These are phyloP conservation scores for Moesziomyces globuligerus DNA, from an alignment of 1,284 basidiomycete genomes.

Conservation along the genomic window DNA sequence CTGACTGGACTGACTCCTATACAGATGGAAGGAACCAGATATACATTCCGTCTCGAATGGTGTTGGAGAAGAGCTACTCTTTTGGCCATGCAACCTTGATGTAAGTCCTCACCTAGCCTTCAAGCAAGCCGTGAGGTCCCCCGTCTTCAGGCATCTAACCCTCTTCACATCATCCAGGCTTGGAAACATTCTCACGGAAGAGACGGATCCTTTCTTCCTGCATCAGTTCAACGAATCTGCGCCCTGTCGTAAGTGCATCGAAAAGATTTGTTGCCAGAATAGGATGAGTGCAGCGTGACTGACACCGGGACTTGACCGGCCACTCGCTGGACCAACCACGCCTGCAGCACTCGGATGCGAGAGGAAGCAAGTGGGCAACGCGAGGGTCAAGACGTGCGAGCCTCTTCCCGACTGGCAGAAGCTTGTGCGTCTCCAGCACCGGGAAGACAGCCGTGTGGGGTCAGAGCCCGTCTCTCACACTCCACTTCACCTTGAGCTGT, in stretches of 20 bases:
- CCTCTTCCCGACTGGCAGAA: constrained; percentile 26
- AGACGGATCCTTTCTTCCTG: constrained; percentile 50
- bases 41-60: constrained; percentile 54
- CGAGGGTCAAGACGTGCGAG: constrained; percentile 32
- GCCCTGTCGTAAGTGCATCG: constrained; percentile 37
- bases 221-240: constrained; percentile 58
- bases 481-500: constrained; percentile 27
- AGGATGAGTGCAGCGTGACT: no score
- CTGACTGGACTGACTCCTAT: no score
- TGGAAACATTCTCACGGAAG: constrained; percentile 47
- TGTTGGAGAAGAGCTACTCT: constrained; percentile 53
- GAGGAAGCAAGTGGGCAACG: constrained; percentile 5
- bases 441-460: constrained; percentile 14
- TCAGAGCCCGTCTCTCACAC: constrained; percentile 10
- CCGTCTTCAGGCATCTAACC: not conserved
- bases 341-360: constrained; percentile 24
- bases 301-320: no score
- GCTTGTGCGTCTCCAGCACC: constrained; percentile 5
- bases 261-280: not conserved
- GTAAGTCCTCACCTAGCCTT: no score
- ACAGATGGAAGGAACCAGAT: constrained; percentile 52
- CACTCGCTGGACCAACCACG: not conserved
- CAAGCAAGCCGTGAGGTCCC: not conserved
- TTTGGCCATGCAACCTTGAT: constrained; percentile 51
- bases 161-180: constrained; percentile 14